Base-by-base conservation (phyloP, 257 asterid genomes). In the Solanum arcanum region DNA sequence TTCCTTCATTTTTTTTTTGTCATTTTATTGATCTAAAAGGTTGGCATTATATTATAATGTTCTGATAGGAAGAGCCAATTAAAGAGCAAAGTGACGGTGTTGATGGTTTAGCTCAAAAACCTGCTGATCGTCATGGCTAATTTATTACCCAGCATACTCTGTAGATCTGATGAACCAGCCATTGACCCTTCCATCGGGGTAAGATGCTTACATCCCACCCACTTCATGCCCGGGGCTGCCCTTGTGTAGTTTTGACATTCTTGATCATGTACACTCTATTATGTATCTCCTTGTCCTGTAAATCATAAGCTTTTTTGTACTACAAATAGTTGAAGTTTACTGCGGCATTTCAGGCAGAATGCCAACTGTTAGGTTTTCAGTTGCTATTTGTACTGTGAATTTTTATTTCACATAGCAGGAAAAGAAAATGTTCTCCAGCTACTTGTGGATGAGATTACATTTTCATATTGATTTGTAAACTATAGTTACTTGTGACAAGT, bases 61-160 rank as follows among this genome's bases (percentile, higher is more conserved):
- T 56, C n/a, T 25, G 49, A 74, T 90, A 90, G 92, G 90, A 87
- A 47, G 93, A 87, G 41, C 33, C 92, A 12, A 92, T 91, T 64
- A 86, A 75, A 16, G 94, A 91, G 88, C 88, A 87, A 77, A 84
- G 37, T 13, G 91, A 91, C 83, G 90, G 89, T 15, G 83, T 89
- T 16, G 91, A 91, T 73, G 92, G 83, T 25, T 78, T 91, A 87
- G 33, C 91, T 9, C 88, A 89, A 42, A 89, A 92, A 72, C 87
- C 88, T 77, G 87, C 86, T 49, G 77, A 77, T 66, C 91, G 90
- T 41, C 90, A 52, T 33, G 66, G 86, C 41, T 92, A 89, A 92
- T 73, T 44, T 60, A 13, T 80, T 9, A 81, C 39, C 39, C 81
- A 80, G 73, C 82, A 9, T 72, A 47, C 59, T 47, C 56, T 25